Evolutionary conservation across 2,329 filamentous ascomycete genomes (phyloP).

Genomic region (Neofusicoccum sp.): DNA sequence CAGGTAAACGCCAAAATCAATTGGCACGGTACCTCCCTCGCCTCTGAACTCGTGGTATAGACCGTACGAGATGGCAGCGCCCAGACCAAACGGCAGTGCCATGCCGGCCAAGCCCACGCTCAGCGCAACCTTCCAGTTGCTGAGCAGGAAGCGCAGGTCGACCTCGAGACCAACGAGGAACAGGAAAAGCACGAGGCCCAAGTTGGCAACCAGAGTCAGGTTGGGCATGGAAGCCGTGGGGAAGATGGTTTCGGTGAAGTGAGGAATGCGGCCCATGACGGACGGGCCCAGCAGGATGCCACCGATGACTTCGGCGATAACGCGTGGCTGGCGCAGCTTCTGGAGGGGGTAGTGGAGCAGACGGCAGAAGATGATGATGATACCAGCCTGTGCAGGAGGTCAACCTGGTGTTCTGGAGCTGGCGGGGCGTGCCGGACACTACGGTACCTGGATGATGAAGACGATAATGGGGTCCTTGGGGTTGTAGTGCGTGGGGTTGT

Average conservation of each 20-base stretch:
- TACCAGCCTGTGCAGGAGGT: conserved; percentile 56
- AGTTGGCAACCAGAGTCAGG: conserved; percentile 73
- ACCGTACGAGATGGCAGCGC: conserved; percentile 76
- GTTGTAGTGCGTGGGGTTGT: conserved; percentile 67
- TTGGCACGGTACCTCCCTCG: conserved; percentile 55
- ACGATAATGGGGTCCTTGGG: conserved; percentile 69
- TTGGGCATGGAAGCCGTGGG: conserved; percentile 71
- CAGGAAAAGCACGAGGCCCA: conserved; percentile 80
- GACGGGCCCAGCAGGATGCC: conserved; percentile 83
- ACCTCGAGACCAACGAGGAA: conserved; percentile 88
- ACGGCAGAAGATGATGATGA: conserved; percentile 74
- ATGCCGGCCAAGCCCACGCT: conserved; percentile 79
- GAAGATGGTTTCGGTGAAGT: conserved; percentile 75
- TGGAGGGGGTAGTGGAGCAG: conserved; percentile 74
- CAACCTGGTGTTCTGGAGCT: conserved; percentile 9
- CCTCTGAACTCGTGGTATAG: conserved; percentile 70
- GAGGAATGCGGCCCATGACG: conserved; percentile 81
- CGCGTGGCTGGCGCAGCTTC: conserved; percentile 73
- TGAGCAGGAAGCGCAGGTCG: conserved; percentile 71
- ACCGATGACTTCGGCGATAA: conserved; percentile 83
- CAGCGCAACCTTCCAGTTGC: conserved; percentile 77
- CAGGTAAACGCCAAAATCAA: conserved; percentile 62
- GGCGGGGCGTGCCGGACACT: too few relatives aligned
- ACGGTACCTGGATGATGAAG: conserved; percentile 73
- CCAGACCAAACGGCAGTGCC: conserved; percentile 77